Base-by-base conservation (phyloP, 176 grass and related monocot genomes). In the Cocos nucifera region DNA sequence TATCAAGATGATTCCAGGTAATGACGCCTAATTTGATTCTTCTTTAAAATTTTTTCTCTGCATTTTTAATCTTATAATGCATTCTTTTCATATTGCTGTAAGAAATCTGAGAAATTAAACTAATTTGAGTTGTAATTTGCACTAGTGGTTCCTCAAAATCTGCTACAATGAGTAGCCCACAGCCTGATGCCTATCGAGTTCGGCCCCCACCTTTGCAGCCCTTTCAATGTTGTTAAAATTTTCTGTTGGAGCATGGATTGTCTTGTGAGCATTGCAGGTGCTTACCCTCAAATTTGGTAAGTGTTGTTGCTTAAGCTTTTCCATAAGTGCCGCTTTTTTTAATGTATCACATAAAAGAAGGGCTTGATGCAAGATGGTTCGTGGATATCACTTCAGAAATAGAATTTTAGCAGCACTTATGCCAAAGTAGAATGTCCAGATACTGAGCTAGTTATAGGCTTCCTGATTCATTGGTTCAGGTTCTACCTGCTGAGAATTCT, bases 181-280 rank as follows among this genome's bases (percentile, higher is more conserved):
- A 72, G 57, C 53, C 71, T 88, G 78, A 78, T 61, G 73, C 79
- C 17, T 81, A 72, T 82, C 80, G 78, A 79, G 50, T 76, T 77
- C 15, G 62, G 70, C 30, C 77, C 35, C 65, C 64, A 66, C 54
- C 53, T 64, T 72, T 81, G 66, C 81, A 95, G 75, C 74, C 60
- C 65, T 88, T 74, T 73, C 58, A 70, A 44, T 78, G 55, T 63
- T 66, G 72, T 84, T 84, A 74, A 44, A 67, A 65, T 88, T 29
- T 85, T 95, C 78, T 74, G 77, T 82, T 88, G 73, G 49, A 79
- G 80, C 68, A 81, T 79, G 80, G 66, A 67, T 79, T 61, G 65
- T 82, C 78, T 81, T 79, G 78, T 75, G 83, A 85, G 75, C 64
- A 56, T 81, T 70, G 56, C 78, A 58, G 67, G 16, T 74, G 68